Evolutionary conservation across 805 yeast species (phyloP), one percentile per base, ranked within the genome.

Genomic region (Teunomyces barrocoloradensis): DNA sequence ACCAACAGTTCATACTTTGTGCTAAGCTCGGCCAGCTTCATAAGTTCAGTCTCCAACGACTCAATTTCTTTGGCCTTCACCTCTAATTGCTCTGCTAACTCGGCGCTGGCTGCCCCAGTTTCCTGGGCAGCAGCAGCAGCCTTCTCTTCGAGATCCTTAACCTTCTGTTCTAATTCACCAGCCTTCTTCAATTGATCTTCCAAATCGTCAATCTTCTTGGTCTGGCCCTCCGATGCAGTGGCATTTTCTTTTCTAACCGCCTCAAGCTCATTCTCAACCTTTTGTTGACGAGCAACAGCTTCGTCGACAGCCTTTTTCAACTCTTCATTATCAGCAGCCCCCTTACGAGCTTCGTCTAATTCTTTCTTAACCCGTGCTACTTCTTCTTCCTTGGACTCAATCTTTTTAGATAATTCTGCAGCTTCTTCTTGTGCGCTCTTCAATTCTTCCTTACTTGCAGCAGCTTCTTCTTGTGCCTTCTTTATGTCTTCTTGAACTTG

Each of bases 61-160:
- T 34, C 37, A 5, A 34, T 34, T 17, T 34, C 37, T 6, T 34
- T 15, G 20, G 23, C 21, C 37, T 34, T 34, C 21, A 34, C 17
- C 23, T 34, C 37, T 20, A 34, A 34, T 20, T 34, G 37, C n/a
- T 34, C 37, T 11, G 37, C 23, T 28, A 38, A 38, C 13, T 38
- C 30, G 12, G 21, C 23, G 17, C 29, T 21, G 20, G 43, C 34
- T 6, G 29, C 15, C 5, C n/a, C 13, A 11, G 17, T 12, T 32
- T 40, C 43, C 35, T 5, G 7, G 17, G 15, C 17, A 6, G 18
- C 17, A 13, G 35, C 35, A 4, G 35, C 35, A 32, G 17, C 18
- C 42, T 45, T 43, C 7, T 37, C 13, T 17, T 48, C 51, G 9
- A 46, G 27, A 32, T 28, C 37, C 9, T 48, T 42, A 7, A 33